Base-by-base conservation (phyloP, 345 rosid genomes). In the Rubroshorea leprosula region DNA sequence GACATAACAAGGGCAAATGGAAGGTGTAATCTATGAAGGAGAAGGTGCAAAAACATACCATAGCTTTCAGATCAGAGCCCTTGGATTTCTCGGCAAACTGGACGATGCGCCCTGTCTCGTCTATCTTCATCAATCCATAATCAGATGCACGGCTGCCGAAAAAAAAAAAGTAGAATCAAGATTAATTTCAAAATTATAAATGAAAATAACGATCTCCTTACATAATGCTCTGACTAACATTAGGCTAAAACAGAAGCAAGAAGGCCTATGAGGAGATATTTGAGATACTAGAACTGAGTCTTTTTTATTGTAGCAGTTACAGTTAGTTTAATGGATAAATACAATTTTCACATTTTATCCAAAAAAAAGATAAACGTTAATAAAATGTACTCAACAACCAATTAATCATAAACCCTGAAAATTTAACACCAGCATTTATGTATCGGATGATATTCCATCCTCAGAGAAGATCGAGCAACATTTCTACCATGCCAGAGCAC, bases 101-200 rank as follows among this genome's bases (percentile, higher is more conserved):
- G 62, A 81, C 6, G 11, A 89, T 76, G 38, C 79, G 67, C 23
- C 93, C 96, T 26, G 65, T 62, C 46, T 46, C 61, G 62, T 89
- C 86, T 51, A 83, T 83, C 73, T 85, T 89, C 83, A 83, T 78
- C 72, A 89, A 72, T 35, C 96, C 96, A 68, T 72, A 89, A 72
- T 89, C 93, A 29, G 96, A 81, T 60, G 93, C 96, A 6, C 90
- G 90, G 62, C 94, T 89, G 78, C 61, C n/a, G n/a, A n/a, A n/a
- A n/a, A n/a, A n/a, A n/a, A n/a, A 66, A 19, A 61, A 10, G 51
- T 24, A 1, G n/a, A 18, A 12, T 21, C 22, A 50, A 19, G 14
- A 48, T 54, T 20, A 24, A 43, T 63, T 41, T 53, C 31, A 19
- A 62, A 44, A 41, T 44, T 51, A 29, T 43, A 5, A 26, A 49